phyloP scores from a whole-genome alignment of 2,329 filamentous ascomycete genomes.

The Ophiosphaerella korrae region DNA sequence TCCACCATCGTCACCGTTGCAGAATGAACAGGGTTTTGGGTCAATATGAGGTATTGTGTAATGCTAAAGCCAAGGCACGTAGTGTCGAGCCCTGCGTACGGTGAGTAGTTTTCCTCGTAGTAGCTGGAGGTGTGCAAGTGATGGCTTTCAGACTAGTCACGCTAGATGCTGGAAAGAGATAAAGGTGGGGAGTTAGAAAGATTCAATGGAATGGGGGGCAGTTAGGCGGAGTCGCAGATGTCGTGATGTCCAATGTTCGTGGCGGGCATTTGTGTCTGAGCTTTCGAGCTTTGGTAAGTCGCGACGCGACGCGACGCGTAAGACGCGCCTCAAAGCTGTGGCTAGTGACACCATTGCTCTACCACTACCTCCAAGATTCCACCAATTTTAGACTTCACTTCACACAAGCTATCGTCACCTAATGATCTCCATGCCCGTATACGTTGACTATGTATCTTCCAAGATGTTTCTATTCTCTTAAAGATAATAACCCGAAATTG shows the following conservation, averaged over 20 bases:
- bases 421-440: no score
- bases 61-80: no score
- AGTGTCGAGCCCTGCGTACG: no score
- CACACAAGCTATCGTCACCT: no score
- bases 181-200: no score
- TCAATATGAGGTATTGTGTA: not conserved
- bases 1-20: not conserved
- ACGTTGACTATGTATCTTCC: no score
- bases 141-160: not conserved
- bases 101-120: no score
- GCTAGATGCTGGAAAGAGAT: not conserved
- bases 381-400: no score
- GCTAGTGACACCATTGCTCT: not conserved
- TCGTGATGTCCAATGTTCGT: slow-evolving; percentile 2
- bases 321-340: not conserved
- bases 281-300: slow-evolving; percentile 11
- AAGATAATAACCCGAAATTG: no score
- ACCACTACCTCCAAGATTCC: not conserved
- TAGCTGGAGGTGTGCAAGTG: not conserved
- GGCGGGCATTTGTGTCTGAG: slow-evolving; percentile 13
- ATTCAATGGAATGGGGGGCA: no score
- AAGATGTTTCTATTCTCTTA: no score
- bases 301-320: slow-evolving; percentile 11
- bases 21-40: no score
- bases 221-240: not conserved